phyloP scores from a whole-genome alignment of 2,329 filamentous ascomycete species.

The Neodidymelliopsis sp. region DNA sequence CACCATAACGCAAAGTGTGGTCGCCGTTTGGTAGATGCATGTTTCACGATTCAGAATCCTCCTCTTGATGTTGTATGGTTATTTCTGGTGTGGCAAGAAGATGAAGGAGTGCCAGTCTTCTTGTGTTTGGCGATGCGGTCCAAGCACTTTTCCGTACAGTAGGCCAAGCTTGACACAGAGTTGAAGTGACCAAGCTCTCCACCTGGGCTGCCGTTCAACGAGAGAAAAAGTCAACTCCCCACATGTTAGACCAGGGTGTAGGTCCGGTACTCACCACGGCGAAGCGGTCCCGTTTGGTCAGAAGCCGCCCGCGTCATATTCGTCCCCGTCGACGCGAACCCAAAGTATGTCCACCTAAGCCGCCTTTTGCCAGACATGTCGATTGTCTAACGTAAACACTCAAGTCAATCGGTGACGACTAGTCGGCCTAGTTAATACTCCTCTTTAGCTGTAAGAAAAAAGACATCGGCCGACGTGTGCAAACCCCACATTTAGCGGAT shows the following conservation, averaged over 20 bases:
- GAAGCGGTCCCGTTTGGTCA: slow-evolving; percentile 16
- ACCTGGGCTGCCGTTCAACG: slow-evolving; percentile 18
- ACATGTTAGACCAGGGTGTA: slow-evolving; percentile 22
- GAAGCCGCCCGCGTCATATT: slow-evolving; percentile 33
- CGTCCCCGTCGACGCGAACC: slow-evolving; percentile 12
- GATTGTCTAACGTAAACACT: slow-evolving; percentile 27
- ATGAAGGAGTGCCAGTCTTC: slow-evolving; percentile 14
- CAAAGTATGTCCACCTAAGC: slow-evolving; percentile 10
- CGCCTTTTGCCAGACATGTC: slow-evolving; percentile 2
- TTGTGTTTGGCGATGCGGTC: slow-evolving; percentile 17
- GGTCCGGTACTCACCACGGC: slow-evolving; percentile 16
- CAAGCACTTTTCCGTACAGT: slow-evolving; percentile 30
- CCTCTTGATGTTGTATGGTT: neutral
- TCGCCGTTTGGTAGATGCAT: slow-evolving; percentile 35
- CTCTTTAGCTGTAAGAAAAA: slow-evolving; percentile 35
- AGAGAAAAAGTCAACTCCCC: slow-evolving; percentile 22
- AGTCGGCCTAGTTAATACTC: slow-evolving; percentile 18
- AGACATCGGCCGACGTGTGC: slow-evolving; percentile 1
- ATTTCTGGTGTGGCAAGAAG: neutral
- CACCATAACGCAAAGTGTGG: slow-evolving; percentile 25
- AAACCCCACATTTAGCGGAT: slow-evolving; percentile 37
- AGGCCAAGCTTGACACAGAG: slow-evolving; percentile 29
- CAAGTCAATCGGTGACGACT: slow-evolving; percentile 8
- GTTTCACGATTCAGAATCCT: slow-evolving; percentile 2
- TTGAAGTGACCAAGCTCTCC: slow-evolving; percentile 20